Evolutionary conservation across 2,329 filamentous ascomycete genomes (phyloP).

Genomic region (Hypoxylon sp.): DNA sequence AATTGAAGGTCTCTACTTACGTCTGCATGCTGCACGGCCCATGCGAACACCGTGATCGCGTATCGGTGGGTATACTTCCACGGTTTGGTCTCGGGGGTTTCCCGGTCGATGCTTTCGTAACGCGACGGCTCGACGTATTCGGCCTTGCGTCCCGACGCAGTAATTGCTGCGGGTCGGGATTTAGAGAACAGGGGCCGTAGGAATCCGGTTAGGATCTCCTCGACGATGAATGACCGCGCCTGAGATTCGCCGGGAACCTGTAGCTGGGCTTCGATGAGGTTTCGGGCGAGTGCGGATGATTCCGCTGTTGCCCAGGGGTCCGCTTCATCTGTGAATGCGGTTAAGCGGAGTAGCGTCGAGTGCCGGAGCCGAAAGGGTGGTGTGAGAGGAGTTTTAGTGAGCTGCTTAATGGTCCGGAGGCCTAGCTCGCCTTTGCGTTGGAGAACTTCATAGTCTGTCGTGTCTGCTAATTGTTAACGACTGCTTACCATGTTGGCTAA

Average conservation of each 20-base stretch:
- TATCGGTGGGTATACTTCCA: constrained; percentile 73
- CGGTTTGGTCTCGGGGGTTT: constrained; percentile 64
- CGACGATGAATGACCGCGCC: constrained; percentile 61
- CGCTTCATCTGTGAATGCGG: constrained; percentile 49
- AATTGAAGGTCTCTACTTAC: constrained; percentile 57
- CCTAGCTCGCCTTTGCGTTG: constrained; percentile 47
- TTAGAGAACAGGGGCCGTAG: constrained; percentile 78
- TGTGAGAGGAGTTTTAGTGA: constrained; percentile 41
- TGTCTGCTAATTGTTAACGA: constrained; percentile 34
- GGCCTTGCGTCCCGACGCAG: constrained; percentile 69
- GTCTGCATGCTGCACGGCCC: constrained; percentile 69
- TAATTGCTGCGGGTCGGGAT: constrained; percentile 67
- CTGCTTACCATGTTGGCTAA: not conserved
- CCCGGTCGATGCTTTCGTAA: constrained; percentile 53
- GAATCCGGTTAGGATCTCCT: constrained; percentile 72
- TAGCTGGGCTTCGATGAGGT: constrained; percentile 39
- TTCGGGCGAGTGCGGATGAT: constrained; percentile 32
- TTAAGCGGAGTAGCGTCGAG: constrained; percentile 52
- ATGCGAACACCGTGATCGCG: constrained; percentile 71
- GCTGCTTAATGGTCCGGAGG: constrained; percentile 47
- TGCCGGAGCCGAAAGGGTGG: constrained; percentile 32
- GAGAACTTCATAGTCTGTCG: constrained; percentile 46
- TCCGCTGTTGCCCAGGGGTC: constrained; percentile 49
- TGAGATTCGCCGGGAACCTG: constrained; percentile 17
- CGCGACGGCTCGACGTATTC: constrained; percentile 61